Base-by-base conservation (phyloP, 2,329 filamentous ascomycete genomes). In the Phialophora verrucosa region DNA sequence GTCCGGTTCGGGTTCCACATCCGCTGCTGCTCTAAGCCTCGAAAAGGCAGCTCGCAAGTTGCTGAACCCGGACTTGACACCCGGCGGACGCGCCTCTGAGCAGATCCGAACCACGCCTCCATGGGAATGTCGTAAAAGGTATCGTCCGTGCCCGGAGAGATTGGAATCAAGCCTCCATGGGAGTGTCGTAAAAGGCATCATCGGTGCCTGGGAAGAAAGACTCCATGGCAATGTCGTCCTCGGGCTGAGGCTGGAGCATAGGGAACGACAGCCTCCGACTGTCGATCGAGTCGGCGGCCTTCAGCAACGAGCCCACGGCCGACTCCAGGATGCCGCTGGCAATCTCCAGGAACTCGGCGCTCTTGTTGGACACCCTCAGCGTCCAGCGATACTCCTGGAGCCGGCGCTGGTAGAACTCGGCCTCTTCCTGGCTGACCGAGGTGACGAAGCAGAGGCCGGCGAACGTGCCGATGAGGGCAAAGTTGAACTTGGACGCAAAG, bases 351-450 rank as follows among this genome's bases (percentile, higher is more conserved):
- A 73, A 73, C 60, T 73, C 71, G 20, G 70, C 64, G 44, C 69
- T 72, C 69, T 73, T 73, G 54, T 71, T 71, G 7, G 90, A 93
- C 56, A 98, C 93, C 8, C 90, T 90, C 63, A 98, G 83, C 10
- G 94, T 97, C 94, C 94, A 99, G 58, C 92, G 87, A 76, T 97
- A 98, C 79, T 99, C 94, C 66, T 88, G 89, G 25, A 98, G 80
- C 0, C 94, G 84, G 12, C 91, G 86, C 44, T 91, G 88, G 79
- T 98, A 99, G 84, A 96, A 98, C 35, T 95, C 92, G 0, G 91
- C 92, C 78, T 98, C 94, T 76, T 97, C 93, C 57, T 88, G 85
- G 0, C 91, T 92, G 0, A 92, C 92, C 0, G 91, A 91, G 0
- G 93, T 97, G 10, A 93, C 92, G 87, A 92, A 94, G 3, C 98